phyloP scores from a whole-genome alignment of 1,284 basidiomycete species.

The Schizophyllum amplum region DNA sequence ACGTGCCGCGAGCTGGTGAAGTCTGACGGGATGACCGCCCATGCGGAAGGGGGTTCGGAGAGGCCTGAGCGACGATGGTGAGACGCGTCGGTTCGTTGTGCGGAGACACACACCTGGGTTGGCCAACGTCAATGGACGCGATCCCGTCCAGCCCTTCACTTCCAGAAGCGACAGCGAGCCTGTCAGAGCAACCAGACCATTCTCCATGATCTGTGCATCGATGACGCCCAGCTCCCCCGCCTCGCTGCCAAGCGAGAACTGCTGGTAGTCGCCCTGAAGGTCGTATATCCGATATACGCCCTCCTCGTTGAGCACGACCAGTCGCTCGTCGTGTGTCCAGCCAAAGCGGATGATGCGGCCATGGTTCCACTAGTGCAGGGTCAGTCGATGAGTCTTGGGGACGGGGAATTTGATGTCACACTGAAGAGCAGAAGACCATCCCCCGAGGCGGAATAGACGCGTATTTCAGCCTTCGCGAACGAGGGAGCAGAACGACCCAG shows the following conservation, averaged over 20 bases:
- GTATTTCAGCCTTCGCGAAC: slow-evolving; percentile 69
- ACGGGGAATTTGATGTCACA: slow-evolving; percentile 40
- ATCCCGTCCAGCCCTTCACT: slow-evolving; percentile 80
- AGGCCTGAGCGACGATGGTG: too few species aligned
- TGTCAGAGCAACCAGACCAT: slow-evolving; percentile 82
- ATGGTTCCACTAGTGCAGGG: slow-evolving; percentile 67
- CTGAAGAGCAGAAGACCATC: slow-evolving; percentile 58
- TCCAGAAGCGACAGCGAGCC: slow-evolving; percentile 75
- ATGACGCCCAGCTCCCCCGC: slow-evolving; percentile 82
- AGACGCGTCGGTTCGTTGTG: slow-evolving; percentile 5
- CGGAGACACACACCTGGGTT: slow-evolving; percentile 49
- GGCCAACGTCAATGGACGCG: slow-evolving; percentile 56
- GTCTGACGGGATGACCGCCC: slow-evolving; percentile 84
- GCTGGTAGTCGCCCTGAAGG: slow-evolving; percentile 77
- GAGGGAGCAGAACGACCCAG: slow-evolving; percentile 55
- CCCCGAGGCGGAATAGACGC: slow-evolving; percentile 69
- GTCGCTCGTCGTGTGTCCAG: slow-evolving; percentile 74
- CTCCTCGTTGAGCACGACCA: slow-evolving; percentile 87
- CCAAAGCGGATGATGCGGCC: slow-evolving; percentile 74
- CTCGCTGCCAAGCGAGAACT: slow-evolving; percentile 79
- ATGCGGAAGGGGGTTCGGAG: slow-evolving; percentile 70
- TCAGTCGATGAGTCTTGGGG: slow-evolving; percentile 12
- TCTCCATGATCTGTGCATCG: slow-evolving; percentile 79
- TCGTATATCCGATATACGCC: slow-evolving; percentile 89
- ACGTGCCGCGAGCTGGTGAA: slow-evolving; percentile 79